A percentile compares a stretch with the other conserved stretches of the same genome.
Evolutionary conservation across 106 monocot genomes (phyloP).

Genomic region (Dioscorea zingiberensis): DNA sequence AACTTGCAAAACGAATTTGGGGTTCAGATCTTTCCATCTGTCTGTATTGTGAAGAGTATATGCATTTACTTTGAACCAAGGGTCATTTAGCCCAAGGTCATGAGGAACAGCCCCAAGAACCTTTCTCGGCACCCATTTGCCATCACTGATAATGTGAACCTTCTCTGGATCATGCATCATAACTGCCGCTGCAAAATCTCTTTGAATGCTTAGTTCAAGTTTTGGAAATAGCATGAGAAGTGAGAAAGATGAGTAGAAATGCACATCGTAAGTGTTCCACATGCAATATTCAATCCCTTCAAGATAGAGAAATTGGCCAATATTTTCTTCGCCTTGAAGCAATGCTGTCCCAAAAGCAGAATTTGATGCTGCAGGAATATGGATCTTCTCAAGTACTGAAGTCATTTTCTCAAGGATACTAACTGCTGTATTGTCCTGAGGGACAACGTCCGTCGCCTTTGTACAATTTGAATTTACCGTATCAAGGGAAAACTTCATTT

Average conservation of each 20-base stretch:
- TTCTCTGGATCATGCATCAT: conserved; percentile 59
- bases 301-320: conserved; percentile 92
- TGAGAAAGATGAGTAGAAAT: conserved; percentile 90
- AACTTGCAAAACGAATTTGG: conserved; percentile 68
- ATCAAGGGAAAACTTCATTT: conserved; percentile 70
- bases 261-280: conserved; percentile 99
- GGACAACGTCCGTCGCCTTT: conserved; percentile 4
- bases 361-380: conserved; percentile 40
- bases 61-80: conserved; percentile 68
- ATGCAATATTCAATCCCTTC: conserved; percentile 94
- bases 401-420: conserved; percentile 72
- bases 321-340: conserved; percentile 77
- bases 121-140: conserved; percentile 36
- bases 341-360: conserved; percentile 68
- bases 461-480: conserved; percentile 17
- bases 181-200: conserved; percentile 69
- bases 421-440: conserved; percentile 33
- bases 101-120: conserved; percentile 71
- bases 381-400: conserved; percentile 55
- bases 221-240: conserved; percentile 29
- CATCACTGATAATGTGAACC: conserved; percentile 15
- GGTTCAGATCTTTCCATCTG: conserved; percentile 69
- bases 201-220: conserved; percentile 59
- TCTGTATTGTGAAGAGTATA: conserved; percentile 41
- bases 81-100: conserved; percentile 58